A percentile compares a stretch with the other conserved stretches of the same genome.
phyloP scores from a whole-genome alignment of 495 filamentous ascomycete species.

The Penicillium maclennaniae region DNA sequence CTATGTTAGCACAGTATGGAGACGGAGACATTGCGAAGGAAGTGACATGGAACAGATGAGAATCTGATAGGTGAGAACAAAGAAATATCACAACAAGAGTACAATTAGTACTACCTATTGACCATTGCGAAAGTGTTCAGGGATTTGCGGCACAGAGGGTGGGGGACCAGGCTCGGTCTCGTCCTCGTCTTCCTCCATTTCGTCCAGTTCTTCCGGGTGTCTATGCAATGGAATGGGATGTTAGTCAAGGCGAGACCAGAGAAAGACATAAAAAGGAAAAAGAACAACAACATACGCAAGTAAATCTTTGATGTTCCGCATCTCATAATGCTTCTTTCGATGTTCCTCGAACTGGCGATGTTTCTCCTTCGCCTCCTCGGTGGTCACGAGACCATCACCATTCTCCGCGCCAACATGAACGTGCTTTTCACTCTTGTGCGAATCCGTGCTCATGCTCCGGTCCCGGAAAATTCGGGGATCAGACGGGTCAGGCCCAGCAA shows the following conservation, averaged over 20 bases:
- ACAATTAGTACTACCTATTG: constrained; percentile 17
- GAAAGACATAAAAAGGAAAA: not conserved
- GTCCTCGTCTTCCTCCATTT: constrained; percentile 51
- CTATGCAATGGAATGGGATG: constrained; percentile 19
- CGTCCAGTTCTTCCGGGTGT: constrained; percentile 47
- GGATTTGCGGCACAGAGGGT: constrained; percentile 34
- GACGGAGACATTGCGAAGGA: not conserved
- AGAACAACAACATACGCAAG: constrained; percentile 58
- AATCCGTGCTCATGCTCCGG: constrained; percentile 44
- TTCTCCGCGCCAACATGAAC: constrained; percentile 70
- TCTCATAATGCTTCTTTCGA: constrained; percentile 96
- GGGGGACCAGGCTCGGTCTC: constrained; percentile 29
- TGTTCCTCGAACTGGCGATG: constrained; percentile 85
- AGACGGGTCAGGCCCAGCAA: constrained; percentile 22
- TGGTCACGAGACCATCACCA: constrained; percentile 56
- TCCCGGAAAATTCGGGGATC: constrained; percentile 44
- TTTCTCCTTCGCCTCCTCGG: constrained; percentile 79
- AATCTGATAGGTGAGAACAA: not conserved
- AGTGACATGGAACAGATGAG: not conserved
- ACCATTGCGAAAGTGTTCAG: constrained; percentile 25
- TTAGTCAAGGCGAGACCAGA: constrained; percentile 4
- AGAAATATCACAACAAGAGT: not conserved
- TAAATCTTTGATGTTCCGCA: constrained; percentile 88
- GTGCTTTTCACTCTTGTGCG: constrained; percentile 61
- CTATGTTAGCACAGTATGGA: not conserved